A percentile compares a stretch with the other conserved stretches of the same genome.
These are phyloP conservation scores for Penicillium capsulatum DNA, from an alignment of 2,329 filamentous ascomycete species.

Conservation along the genomic window DNA sequence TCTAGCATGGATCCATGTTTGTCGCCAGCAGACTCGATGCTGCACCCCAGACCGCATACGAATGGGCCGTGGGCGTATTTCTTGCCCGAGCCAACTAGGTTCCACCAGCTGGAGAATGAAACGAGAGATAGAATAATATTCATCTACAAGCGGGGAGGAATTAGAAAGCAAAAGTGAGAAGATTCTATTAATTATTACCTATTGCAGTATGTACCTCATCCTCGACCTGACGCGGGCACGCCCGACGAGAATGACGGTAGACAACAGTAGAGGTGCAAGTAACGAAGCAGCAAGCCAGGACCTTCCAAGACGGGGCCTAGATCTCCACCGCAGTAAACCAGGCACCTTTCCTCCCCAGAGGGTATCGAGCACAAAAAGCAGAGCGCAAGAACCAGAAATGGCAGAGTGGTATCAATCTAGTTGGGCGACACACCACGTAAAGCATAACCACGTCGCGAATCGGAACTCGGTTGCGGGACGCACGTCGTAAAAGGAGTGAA, in stretches of 20 bases:
- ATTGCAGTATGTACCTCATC: slow-evolving; percentile 29
- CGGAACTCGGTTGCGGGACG: slow-evolving; percentile 28
- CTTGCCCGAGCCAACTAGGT: too few species aligned
- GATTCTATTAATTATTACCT: slow-evolving; percentile 40
- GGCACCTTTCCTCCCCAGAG: slow-evolving; percentile 29
- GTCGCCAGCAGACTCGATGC: too few species aligned
- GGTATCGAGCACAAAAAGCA: slow-evolving; percentile 34
- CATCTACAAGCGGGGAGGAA: not conserved
- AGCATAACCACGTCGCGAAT: slow-evolving; percentile 32
- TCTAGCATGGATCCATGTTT: too few species aligned
- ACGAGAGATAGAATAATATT: too few species aligned
- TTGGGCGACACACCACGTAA: slow-evolving; percentile 25
- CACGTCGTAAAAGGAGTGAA: slow-evolving; percentile 36
- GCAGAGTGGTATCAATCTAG: slow-evolving; percentile 31
- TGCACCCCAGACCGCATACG: slow-evolving; percentile 11
- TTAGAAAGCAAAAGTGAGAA: slow-evolving; percentile 23
- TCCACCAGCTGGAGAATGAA: too few species aligned
- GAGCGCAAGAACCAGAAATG: slow-evolving; percentile 25
- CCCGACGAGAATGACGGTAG: slow-evolving; percentile 21
- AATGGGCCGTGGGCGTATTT: slow-evolving; percentile 11
- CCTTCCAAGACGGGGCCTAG: slow-evolving; percentile 7
- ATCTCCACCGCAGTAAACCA: slow-evolving; percentile 18
- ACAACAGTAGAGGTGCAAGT: slow-evolving; percentile 26
- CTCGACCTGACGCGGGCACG: slow-evolving; percentile 15
- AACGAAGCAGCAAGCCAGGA: slow-evolving; percentile 16